These are phyloP conservation scores for Pyrenopolyporus hunteri DNA, from an alignment of 495 filamentous ascomycete genomes.

Conservation along the genomic window DNA sequence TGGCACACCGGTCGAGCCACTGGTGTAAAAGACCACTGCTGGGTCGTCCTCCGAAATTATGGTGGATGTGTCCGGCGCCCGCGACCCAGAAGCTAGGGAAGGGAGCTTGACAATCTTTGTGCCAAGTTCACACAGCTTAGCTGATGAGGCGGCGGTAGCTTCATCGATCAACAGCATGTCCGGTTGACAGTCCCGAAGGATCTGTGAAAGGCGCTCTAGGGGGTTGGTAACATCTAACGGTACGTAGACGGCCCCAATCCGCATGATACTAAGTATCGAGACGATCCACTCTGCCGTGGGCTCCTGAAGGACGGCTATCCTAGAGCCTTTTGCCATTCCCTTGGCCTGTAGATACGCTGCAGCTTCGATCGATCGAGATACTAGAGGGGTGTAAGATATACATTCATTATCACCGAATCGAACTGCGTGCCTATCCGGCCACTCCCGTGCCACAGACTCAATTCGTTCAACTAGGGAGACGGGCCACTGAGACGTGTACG, in stretches of 20 bases:
- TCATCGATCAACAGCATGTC: conserved; percentile 48
- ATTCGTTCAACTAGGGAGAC: too few relatives aligned
- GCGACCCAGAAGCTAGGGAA: not conserved
- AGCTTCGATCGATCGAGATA: too few relatives aligned
- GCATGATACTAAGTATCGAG: conserved; percentile 60
- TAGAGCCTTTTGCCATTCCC: too few relatives aligned
- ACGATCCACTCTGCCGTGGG: conserved; percentile 52
- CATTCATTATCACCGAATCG: too few relatives aligned
- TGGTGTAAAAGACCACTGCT: conserved; percentile 53
- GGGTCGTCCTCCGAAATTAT: not conserved
- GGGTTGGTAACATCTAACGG: conserved; percentile 56
- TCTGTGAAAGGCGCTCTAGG: conserved; percentile 20
- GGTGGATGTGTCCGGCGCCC: not conserved
- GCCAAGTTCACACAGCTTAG: conserved; percentile 30
- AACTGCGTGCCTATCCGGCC: too few relatives aligned
- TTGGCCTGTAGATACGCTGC: too few relatives aligned
- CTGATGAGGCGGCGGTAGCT: conserved; percentile 45
- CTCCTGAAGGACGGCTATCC: conserved; percentile 43
- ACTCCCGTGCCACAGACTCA: too few relatives aligned
- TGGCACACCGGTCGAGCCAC: conserved; percentile 54
- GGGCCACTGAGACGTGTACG: too few relatives aligned
- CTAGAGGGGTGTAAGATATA: too few relatives aligned
- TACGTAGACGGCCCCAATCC: conserved; percentile 56
- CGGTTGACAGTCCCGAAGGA: conserved; percentile 23
- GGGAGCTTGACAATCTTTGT: not conserved